Conservation (phyloP, 2,329 filamentous ascomycete species). For the Cercospora sojina region DNA sequence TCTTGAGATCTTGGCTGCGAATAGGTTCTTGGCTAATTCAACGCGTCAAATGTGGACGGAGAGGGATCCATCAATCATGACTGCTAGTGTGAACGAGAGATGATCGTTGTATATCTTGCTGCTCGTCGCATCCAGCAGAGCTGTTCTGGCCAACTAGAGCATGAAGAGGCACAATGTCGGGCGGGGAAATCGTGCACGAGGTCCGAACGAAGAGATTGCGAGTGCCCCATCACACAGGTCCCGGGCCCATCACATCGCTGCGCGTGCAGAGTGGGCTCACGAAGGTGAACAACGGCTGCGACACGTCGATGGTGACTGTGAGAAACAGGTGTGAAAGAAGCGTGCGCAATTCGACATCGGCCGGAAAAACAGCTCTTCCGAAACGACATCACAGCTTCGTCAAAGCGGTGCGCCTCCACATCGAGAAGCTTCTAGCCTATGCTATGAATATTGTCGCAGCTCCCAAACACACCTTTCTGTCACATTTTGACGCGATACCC, state of each 20-base stretch:
- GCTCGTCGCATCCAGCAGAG: background rate
- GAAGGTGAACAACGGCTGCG: background rate
- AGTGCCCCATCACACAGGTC: background rate
- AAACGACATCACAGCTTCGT: background rate
- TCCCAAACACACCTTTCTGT: background rate
- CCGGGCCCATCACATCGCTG: background rate
- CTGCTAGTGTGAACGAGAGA: background rate
- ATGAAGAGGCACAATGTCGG: background rate
- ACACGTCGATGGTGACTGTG: background rate
- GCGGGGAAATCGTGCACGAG: background rate
- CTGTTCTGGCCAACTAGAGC: background rate
- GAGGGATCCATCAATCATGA: background rate
- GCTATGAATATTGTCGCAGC: background rate
- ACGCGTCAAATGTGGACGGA: background rate
- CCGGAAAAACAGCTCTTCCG: background rate
- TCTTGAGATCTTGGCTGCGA: background rate
- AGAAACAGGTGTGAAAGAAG: background rate
- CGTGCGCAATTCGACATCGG: background rate
- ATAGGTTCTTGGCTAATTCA: background rate
- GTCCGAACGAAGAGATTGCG: background rate
- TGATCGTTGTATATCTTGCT: background rate
- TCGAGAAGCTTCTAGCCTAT: constrained; percentile 8
- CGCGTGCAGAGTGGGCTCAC: background rate
- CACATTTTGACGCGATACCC: background rate
- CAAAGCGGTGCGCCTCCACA: constrained; percentile 4